Percentiles rank a stretch among this genome's conserved stretches.
phyloP scores from a whole-genome alignment of 1,284 basidiomycete genomes.

The Hemileia vastatrix region DNA sequence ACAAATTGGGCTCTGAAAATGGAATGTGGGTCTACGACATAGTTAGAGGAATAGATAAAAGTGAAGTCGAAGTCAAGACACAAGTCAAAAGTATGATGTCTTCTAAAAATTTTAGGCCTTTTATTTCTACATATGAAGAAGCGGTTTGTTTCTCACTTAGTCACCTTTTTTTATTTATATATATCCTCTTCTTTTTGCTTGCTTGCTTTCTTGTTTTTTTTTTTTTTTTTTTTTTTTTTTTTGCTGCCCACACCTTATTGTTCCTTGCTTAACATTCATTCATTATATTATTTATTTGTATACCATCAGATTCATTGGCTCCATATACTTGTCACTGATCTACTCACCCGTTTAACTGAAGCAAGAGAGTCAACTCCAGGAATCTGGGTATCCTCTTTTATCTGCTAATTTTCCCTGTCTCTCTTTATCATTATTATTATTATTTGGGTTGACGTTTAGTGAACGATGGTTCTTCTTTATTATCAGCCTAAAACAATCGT shows the following conservation, averaged over 20 bases:
- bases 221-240: neutral
- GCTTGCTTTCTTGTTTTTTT: neutral
- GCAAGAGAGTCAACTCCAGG: conserved; percentile 8
- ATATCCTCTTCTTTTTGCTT: neutral
- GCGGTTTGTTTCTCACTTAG: conserved; percentile 45
- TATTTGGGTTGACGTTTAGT: too few species aligned
- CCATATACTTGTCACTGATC: conserved; percentile 6
- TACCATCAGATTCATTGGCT: conserved; percentile 12
- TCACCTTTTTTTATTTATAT: neutral
- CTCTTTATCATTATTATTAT: too few species aligned
- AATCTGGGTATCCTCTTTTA: conserved; percentile 23
- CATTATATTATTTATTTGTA: neutral
- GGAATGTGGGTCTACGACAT: conserved; percentile 49
- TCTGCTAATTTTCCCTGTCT: conserved; percentile 37
- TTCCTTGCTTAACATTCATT: too few species aligned
- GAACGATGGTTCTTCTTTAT: too few species aligned
- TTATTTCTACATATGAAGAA: conserved; percentile 61
- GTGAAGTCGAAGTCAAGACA: conserved; percentile 71
- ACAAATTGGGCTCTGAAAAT: conserved; percentile 68
- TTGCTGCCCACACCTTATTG: too few species aligned
- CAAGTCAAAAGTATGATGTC: conserved; percentile 83
- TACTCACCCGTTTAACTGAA: conserved; percentile 14
- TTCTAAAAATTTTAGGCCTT: conserved; percentile 74
- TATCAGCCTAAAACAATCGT: conserved; percentile 15
- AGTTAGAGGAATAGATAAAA: conserved; percentile 52